Base-by-base conservation (phyloP, 2,329 filamentous ascomycete species). In the Cladosporium sp. region DNA sequence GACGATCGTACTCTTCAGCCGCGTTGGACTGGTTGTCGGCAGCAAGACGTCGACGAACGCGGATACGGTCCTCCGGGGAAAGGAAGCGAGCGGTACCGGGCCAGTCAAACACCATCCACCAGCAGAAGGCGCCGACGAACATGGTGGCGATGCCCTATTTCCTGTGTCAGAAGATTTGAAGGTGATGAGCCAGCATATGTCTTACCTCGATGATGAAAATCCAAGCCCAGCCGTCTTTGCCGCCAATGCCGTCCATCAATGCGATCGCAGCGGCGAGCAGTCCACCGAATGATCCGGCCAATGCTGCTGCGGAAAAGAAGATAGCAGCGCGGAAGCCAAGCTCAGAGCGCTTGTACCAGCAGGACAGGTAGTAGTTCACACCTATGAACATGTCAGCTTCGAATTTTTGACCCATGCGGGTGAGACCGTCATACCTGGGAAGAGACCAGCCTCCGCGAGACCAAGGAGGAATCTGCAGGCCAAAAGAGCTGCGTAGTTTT, bases 251-350 rank as follows among this genome's bases (percentile, higher is more conserved):
- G 66, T 88, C 80, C 88, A 92, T 91, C 58, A 88, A 83, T 44
- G 86, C 84, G 68, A 92, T 92, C 0, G 85, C 90, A 2, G 89
- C 89, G 0, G 90, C 90, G 3, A 92, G 82, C 1, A 92, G 83
- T 3, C 90, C 90, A 72, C 89, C 90, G 68, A 93, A 92, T 0
- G 89, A 92, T 0, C 92, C 92, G 0, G 91, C 89, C 0, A 95
- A 79, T 0, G 92, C 91, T 0, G 92, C 91, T 0, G 91, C 90
- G 0, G 90, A 92, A 80, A 95, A 96, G 81, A 95, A 94, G 65
- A 93, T 87, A 16, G 91, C 90, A 67, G 90, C 88, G 37, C 92
- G 86, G n/a, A 92, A 83, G 59, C 91, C 92, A 64, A 95, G 90
- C 72, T 96, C 92, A 18, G 84, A 86, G 40, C 91, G 84, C 74